phyloP scores from a whole-genome alignment of 2,329 filamentous ascomycete species.

The Graphilbum fragrans region DNA sequence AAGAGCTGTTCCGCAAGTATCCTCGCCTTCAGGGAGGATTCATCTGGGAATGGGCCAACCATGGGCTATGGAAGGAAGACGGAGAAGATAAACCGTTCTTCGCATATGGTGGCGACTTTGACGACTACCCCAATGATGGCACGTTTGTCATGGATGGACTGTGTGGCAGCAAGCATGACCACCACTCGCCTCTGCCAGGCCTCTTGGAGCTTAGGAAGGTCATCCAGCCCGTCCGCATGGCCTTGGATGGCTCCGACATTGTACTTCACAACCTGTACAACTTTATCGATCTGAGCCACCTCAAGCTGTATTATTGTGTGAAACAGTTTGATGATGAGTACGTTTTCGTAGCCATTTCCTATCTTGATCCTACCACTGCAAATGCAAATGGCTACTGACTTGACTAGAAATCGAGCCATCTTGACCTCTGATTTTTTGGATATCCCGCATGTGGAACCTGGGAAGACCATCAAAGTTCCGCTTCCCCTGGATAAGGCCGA shows the following conservation, averaged over 20 bases:
- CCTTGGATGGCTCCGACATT: slow-evolving; percentile 10
- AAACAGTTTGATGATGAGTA: slow-evolving; percentile 29
- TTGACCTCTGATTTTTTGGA: slow-evolving; percentile 23
- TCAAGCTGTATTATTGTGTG: slow-evolving; percentile 29
- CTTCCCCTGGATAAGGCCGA: slow-evolving; percentile 30
- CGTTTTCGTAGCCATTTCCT: background rate
- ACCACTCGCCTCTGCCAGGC: slow-evolving; percentile 36
- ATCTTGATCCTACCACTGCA: background rate
- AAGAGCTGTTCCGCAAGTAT: slow-evolving; percentile 48
- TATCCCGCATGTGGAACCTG: slow-evolving; percentile 27
- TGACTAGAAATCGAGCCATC: slow-evolving; percentile 7
- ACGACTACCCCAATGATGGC: slow-evolving; percentile 45
- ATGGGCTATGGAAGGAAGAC: slow-evolving; percentile 38
- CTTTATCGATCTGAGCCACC: slow-evolving; percentile 30
- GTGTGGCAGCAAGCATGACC: slow-evolving; percentile 33
- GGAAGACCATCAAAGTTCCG: slow-evolving; percentile 20
- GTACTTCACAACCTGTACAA: slow-evolving; percentile 36
- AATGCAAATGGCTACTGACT: too few relatives aligned
- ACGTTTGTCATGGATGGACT: slow-evolving; percentile 53
- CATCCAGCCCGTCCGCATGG: slow-evolving; percentile 39
- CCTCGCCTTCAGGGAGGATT: slow-evolving; percentile 53
- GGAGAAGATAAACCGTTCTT: slow-evolving; percentile 33
- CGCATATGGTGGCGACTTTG: slow-evolving; percentile 51
- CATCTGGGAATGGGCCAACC: slow-evolving; percentile 56
- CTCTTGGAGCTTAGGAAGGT: slow-evolving; percentile 45